Conservation (phyloP, 805 yeast genomes). For the Lachancea sp. region DNA sequence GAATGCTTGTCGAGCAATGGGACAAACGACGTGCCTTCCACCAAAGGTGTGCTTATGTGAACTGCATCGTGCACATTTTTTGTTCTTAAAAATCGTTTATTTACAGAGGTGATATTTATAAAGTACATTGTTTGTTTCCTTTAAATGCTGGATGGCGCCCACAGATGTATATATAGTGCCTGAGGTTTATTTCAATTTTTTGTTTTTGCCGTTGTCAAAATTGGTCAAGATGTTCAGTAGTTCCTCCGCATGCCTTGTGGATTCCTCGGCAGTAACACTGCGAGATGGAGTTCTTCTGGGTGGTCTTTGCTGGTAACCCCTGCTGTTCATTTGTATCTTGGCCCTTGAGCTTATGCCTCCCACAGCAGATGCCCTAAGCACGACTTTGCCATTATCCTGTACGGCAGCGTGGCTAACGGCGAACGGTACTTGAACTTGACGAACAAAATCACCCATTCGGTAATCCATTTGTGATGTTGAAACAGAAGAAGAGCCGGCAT, state of each 20-base stretch:
- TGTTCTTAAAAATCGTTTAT: not conserved
- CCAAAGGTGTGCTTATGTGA: conserved; percentile 86
- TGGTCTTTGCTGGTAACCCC: conserved; percentile 17
- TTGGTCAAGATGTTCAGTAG: conserved; percentile 14
- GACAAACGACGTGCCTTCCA: conserved; percentile 85
- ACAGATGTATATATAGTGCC: too few species aligned
- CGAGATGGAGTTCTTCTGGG: conserved; percentile 10
- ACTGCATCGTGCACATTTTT: not conserved
- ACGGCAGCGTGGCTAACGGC: conserved; percentile 35
- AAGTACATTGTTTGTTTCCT: not conserved
- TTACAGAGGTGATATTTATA: conserved; percentile 6
- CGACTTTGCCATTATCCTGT: conserved; percentile 33
- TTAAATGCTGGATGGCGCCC: not conserved
- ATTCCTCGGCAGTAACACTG: conserved; percentile 12
- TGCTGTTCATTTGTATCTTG: conserved; percentile 14
- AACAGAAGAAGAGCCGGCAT: conserved; percentile 26
- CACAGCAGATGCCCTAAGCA: conserved; percentile 17
- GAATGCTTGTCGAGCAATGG: conserved; percentile 84
- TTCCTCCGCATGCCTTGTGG: conserved; percentile 16
- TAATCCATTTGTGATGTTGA: conserved; percentile 32
- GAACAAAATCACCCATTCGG: conserved; percentile 36
- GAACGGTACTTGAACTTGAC: conserved; percentile 42
- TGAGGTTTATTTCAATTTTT: conserved; percentile 4
- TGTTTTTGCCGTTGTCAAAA: conserved; percentile 9
- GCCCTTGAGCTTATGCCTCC: conserved; percentile 19